Evolutionary conservation across 768 basidiomycete genomes (phyloP).

Genomic region (Obba rivulosa): DNA sequence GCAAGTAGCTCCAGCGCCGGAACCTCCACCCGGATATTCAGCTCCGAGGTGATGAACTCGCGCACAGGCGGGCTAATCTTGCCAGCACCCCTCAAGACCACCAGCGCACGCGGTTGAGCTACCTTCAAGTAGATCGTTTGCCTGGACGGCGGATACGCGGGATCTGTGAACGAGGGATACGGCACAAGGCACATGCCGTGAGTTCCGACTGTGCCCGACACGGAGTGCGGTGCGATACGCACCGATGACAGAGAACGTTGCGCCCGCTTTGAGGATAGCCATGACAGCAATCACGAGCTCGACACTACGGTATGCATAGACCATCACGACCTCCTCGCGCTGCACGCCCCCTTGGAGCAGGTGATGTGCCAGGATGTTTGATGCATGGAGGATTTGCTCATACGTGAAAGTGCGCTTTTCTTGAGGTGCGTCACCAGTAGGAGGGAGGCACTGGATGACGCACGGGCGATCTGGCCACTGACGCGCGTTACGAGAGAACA

Average conservation of each 20-base stretch:
- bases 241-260: slow-evolving; percentile 97
- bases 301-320: slow-evolving; percentile 93
- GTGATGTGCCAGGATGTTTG: slow-evolving; percentile 88
- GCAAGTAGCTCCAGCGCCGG: slow-evolving; percentile 78
- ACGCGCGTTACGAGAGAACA: slow-evolving; percentile 86
- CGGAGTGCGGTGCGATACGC: slow-evolving; percentile 21
- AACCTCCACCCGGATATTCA: slow-evolving; percentile 86
- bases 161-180: slow-evolving; percentile 56
- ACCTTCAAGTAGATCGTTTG: slow-evolving; percentile 93
- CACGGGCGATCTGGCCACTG: slow-evolving; percentile 79
- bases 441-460: slow-evolving; percentile 73
- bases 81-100: slow-evolving; percentile 90
- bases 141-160: slow-evolving; percentile 90
- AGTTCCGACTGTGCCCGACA: neutral
- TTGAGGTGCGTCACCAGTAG: slow-evolving; percentile 35
- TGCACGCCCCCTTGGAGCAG: slow-evolving; percentile 81
- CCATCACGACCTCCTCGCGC: slow-evolving; percentile 95
- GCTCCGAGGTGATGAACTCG: slow-evolving; percentile 70
- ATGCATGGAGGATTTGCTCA: slow-evolving; percentile 71
- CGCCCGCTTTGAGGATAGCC: slow-evolving; percentile 93
- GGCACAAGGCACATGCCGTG: neutral
- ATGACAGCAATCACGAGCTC: slow-evolving; percentile 97
- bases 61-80: slow-evolving; percentile 74
- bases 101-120: slow-evolving; percentile 84
- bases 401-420: slow-evolving; percentile 69